A percentile compares a stretch with the other conserved stretches of the same genome.
These are phyloP conservation scores for Daldinia bambusicola DNA, from an alignment of 495 filamentous ascomycete genomes.

Conservation along the genomic window DNA sequence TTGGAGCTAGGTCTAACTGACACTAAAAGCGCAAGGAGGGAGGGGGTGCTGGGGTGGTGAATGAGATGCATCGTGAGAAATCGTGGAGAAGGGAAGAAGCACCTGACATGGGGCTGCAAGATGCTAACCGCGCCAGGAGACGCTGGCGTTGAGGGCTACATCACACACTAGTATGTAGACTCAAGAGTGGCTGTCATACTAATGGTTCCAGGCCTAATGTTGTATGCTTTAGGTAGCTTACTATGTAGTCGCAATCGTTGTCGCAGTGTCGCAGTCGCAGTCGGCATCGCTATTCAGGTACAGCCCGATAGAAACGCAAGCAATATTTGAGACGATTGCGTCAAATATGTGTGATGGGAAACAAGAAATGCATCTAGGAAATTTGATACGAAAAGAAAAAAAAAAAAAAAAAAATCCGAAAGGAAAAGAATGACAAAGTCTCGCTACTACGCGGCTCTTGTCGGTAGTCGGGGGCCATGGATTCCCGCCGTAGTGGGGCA, in stretches of 20 bases:
- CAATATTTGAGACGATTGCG: conserved; percentile 6
- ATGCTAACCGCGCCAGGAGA: conserved; percentile 1
- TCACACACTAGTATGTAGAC: no score
- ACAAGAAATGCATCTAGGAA: conserved; percentile 7
- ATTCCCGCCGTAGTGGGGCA: conserved; percentile 23
- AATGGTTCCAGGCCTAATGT: no score
- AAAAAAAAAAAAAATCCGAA: conserved; percentile 8
- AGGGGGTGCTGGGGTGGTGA: neutral
- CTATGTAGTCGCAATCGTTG: no score
- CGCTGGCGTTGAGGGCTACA: neutral
- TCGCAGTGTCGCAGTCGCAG: no score
- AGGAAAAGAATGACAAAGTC: neutral
- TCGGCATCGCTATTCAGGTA: conserved; percentile 14
- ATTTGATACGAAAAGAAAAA: conserved; percentile 13
- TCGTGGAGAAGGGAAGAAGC: conserved; percentile 25
- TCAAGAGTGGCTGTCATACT: no score
- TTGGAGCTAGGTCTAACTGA: neutral
- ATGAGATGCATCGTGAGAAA: conserved; percentile 16
- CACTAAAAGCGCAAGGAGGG: neutral
- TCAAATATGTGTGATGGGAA: conserved; percentile 20
- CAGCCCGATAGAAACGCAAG: conserved; percentile 12
- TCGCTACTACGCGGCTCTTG: conserved; percentile 7
- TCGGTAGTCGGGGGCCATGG: conserved; percentile 34
- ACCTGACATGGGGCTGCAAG: conserved; percentile 20
- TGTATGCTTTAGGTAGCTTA: neutral